Conservation (phyloP, 148 eudicot genomes). For the Suaeda aralocaspica region DNA sequence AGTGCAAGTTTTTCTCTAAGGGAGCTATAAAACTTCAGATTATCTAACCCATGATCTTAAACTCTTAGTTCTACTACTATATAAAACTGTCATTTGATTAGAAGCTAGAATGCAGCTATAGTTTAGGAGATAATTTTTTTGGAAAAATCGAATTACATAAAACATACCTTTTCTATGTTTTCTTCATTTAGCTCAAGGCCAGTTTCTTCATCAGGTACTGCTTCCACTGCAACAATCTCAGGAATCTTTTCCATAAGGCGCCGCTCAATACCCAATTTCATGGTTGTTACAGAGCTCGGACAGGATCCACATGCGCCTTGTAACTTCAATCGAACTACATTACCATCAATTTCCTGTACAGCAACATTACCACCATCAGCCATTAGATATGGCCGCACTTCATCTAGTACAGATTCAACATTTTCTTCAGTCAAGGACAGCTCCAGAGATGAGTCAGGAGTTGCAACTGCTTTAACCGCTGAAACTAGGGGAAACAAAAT, state of each 20-base stretch:
- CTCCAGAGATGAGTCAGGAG: conserved; percentile 63
- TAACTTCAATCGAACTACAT: conserved; percentile 68
- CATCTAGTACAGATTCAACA: conserved; percentile 79
- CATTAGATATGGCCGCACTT: conserved; percentile 79
- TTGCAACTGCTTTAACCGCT: conserved; percentile 75
- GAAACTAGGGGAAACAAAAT: conserved; percentile 16
- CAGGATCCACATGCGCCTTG: conserved; percentile 98
- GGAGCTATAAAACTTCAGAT: too few species aligned
- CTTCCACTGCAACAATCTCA: conserved; percentile 86
- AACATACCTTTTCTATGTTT: conserved; percentile 80
- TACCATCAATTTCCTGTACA: conserved; percentile 85
- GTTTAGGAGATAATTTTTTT: not conserved
- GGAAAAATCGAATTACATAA: not conserved
- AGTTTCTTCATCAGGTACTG: conserved; percentile 83
- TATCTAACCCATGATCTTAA: too few species aligned
- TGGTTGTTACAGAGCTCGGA: conserved; percentile 81
- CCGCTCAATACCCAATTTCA: conserved; percentile 93
- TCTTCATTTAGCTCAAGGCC: conserved; percentile 93
- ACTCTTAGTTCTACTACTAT: not conserved
- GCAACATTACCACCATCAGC: conserved; percentile 97
- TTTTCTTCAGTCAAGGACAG: conserved; percentile 84
- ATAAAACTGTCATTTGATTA: not conserved
- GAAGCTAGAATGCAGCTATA: too few species aligned
- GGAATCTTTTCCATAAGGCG: conserved; percentile 92
- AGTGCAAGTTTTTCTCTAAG: too few species aligned